Evolutionary conservation across 805 yeast genomes (phyloP), one percentile per base, ranked within the genome.

Genomic region (Wickerhamomyces rabaulensis): DNA sequence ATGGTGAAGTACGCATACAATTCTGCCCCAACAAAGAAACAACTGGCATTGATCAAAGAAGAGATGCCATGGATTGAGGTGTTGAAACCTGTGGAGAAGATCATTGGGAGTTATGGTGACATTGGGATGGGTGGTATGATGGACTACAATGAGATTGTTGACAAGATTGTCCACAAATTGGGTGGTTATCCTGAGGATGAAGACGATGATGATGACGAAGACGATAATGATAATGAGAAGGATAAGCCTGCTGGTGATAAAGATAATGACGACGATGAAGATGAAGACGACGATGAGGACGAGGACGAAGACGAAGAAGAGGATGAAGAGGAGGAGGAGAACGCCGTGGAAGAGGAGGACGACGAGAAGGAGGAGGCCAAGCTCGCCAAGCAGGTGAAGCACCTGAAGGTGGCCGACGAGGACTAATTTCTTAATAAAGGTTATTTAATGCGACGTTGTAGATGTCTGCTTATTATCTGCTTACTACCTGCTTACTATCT

Each of bases 101-200:
- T 92, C 6, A 81, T 86, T 60, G 89, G 95, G 47, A 78, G 88
- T 38, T 89, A 91, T 69, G 98, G 99, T 51, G 98, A 92, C 57
- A 90, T 94, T 47, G 98, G 98, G n/a, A 86, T 94, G 89, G 98
- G 99, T 42, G 98, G 99, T 45, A 94, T 94, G 98, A 85, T 91
- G 84, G 98, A 94, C 57, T 89, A 95, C 80, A 86, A 88, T 63
- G 97, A 91, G 63, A 84, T 94, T 56, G 96, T 90, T 17, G 95
- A 90, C 61, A 80, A 82, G 56, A 75, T 88, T 42, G 95, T 87
- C 19, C 73, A 82, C 66, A 84, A 83, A 61, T 69, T 90, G 53
- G 79, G 83, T 52, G 74, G 81, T 47, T 68, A 77, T 74, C 82
- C 83, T 17, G 76, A 78, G 43, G 76, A 71, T 25, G 81, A 76